Conservation (phyloP, 257 asterid genomes). For the Ophiorrhiza pumila region DNA sequence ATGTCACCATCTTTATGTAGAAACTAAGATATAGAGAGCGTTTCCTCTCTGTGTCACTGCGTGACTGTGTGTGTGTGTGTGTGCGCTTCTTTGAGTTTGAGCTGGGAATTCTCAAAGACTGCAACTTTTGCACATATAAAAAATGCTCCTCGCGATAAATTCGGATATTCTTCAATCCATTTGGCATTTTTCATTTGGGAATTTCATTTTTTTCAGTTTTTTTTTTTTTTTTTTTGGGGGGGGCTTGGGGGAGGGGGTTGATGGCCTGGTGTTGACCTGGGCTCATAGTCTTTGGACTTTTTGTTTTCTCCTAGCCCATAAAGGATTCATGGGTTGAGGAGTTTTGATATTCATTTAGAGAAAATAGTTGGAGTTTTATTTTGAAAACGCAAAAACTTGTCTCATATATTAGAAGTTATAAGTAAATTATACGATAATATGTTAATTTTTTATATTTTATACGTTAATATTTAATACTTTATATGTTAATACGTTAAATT, state of each 20-base stretch:
- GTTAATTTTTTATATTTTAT: no score
- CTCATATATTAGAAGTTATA: no score
- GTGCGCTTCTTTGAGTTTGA: no score
- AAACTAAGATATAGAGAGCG: neutral
- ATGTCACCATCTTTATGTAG: constrained; percentile 45
- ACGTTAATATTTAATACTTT: neutral
- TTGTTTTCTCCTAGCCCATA: neutral
- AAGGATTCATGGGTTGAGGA: neutral
- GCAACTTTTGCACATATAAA: neutral
- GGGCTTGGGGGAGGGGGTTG: no score
- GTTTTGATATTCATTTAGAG: no score
- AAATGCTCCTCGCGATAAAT: constrained; percentile 6
- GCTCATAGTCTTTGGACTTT: neutral
- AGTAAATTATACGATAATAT: neutral
- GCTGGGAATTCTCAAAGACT: neutral
- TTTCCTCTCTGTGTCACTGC: neutral
- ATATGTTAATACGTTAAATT: no score
- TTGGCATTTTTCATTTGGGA: no score
- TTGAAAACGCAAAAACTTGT: no score
- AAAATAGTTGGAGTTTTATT: no score
- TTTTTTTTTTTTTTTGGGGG: neutral
- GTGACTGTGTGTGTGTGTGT: neutral
- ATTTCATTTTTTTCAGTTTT: neutral
- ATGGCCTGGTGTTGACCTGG: no score
- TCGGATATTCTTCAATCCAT: constrained; percentile 29